Conservation (phyloP, 208 protist species). For the Wallacemonas collosoma region DNA sequence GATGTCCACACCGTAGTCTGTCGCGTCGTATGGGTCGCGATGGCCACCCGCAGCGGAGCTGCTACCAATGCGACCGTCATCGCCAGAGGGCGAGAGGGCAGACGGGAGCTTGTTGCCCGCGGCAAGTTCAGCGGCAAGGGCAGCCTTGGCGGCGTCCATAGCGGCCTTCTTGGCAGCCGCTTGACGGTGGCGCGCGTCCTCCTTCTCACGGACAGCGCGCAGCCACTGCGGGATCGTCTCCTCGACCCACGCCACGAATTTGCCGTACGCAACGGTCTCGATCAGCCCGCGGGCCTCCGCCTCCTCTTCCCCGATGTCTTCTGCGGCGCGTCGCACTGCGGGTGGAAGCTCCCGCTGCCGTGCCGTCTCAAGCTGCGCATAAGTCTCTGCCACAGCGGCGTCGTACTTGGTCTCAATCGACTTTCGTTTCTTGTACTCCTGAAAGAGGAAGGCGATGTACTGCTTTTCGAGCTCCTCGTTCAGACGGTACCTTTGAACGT, state of each 20-base stretch:
- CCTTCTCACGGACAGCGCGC: slow-evolving; percentile 36
- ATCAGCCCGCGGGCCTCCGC: slow-evolving; percentile 30
- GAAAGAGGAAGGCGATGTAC: slow-evolving; percentile 65
- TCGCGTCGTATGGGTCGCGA: not conserved
- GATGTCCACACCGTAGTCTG: slow-evolving; percentile 20
- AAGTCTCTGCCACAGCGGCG: slow-evolving; percentile 21
- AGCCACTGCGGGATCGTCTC: slow-evolving; percentile 67
- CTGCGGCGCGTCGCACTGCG: slow-evolving; percentile 34
- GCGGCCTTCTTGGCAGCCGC: slow-evolving; percentile 44
- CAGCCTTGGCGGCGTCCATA: slow-evolving; percentile 60
- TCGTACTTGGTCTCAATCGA: slow-evolving; percentile 47
- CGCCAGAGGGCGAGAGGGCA: not conserved
- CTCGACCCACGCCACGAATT: slow-evolving; percentile 62
- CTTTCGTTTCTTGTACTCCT: slow-evolving; percentile 83
- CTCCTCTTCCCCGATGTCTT: slow-evolving; percentile 34
- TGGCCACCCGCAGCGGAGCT: not conserved
- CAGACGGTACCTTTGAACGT: slow-evolving; percentile 3
- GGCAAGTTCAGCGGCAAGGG: slow-evolving; percentile 54
- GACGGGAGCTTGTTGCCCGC: slow-evolving; percentile 25
- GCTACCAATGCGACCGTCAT: not conserved
- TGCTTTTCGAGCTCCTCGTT: slow-evolving; percentile 36
- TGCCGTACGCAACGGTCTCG: slow-evolving; percentile 26
- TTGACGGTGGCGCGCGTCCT: slow-evolving; percentile 27
- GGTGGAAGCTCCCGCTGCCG: slow-evolving; percentile 44
- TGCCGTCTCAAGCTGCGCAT: slow-evolving; percentile 25